Evolutionary conservation across 2,329 filamentous ascomycete species (phyloP).

Genomic region (Monosporascus sp.): DNA sequence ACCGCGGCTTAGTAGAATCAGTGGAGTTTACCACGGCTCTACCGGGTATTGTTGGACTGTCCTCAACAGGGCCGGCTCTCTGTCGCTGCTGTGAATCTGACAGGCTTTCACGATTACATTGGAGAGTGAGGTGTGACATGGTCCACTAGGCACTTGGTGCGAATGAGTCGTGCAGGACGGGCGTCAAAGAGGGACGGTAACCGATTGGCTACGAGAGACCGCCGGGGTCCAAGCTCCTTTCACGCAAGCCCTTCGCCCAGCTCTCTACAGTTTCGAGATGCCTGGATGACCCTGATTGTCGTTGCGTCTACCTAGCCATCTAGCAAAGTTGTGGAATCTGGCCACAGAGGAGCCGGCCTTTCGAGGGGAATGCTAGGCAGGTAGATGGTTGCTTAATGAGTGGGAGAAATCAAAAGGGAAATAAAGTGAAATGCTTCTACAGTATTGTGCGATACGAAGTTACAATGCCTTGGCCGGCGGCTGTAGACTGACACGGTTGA

Average conservation of each 20-base stretch:
- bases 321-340: not conserved
- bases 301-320: conserved; percentile 35
- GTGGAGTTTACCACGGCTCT: conserved; percentile 26
- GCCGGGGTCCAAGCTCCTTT: conserved; percentile 4
- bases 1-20: conserved; percentile 20
- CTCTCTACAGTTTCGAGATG: conserved; percentile 32
- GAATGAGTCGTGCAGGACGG: conserved; percentile 7
- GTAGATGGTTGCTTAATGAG: not conserved
- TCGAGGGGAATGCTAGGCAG: not conserved
- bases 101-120: conserved; percentile 35
- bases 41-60: conserved; percentile 42
- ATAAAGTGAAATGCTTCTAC: no score
- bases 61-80: conserved; percentile 25
- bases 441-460: no score
- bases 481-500: no score
- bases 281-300: conserved; percentile 41
- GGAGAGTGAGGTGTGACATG: conserved; percentile 50
- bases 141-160: conserved; percentile 33
- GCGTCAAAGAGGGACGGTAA: conserved; percentile 18
- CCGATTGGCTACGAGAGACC: conserved; percentile 23
- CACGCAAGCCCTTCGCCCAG: conserved; percentile 16
- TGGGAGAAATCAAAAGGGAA: no score
- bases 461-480: no score
- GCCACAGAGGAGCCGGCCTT: not conserved
- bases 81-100: conserved; percentile 24